Conservation (phyloP, 106 monocot species). For the Dioscorea alata region DNA sequence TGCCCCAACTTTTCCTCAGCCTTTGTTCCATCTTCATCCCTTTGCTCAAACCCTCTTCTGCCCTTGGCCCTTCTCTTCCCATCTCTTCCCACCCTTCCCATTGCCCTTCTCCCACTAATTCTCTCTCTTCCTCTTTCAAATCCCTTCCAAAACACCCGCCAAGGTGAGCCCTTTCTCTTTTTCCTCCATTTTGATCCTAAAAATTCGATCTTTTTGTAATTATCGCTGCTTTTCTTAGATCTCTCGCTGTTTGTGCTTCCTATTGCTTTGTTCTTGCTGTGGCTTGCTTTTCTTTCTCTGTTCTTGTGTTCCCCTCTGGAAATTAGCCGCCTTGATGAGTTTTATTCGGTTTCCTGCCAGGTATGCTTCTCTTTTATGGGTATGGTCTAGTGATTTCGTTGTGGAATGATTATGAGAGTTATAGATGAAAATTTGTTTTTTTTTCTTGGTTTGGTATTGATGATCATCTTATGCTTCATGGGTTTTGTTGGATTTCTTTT, state of each 20-base stretch:
- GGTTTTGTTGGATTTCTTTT: too few relatives aligned
- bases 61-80: conserved; percentile 11
- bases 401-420: too few relatives aligned
- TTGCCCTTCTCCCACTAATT: not conserved
- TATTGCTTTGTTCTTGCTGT: not conserved
- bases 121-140: not conserved
- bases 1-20: conserved; percentile 20
- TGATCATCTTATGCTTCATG: too few relatives aligned
- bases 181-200: conserved; percentile 1
- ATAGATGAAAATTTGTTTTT: too few relatives aligned
- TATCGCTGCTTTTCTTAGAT: not conserved
- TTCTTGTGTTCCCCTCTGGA: conserved; percentile 6
- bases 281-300: not conserved
- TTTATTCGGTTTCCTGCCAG: not conserved
- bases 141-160: not conserved
- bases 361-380: not conserved
- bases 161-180: not conserved
- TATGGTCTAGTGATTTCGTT: too few relatives aligned
- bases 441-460: too few relatives aligned
- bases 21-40: conserved; percentile 6
- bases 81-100: conserved; percentile 7
- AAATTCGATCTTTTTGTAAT: not conserved
- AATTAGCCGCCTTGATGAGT: conserved; percentile 9
- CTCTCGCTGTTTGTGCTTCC: not conserved
- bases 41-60: conserved; percentile 18